Conservation (phyloP, 352 stramenopile genomes). For the Globisporangium cylindrosporum region DNA sequence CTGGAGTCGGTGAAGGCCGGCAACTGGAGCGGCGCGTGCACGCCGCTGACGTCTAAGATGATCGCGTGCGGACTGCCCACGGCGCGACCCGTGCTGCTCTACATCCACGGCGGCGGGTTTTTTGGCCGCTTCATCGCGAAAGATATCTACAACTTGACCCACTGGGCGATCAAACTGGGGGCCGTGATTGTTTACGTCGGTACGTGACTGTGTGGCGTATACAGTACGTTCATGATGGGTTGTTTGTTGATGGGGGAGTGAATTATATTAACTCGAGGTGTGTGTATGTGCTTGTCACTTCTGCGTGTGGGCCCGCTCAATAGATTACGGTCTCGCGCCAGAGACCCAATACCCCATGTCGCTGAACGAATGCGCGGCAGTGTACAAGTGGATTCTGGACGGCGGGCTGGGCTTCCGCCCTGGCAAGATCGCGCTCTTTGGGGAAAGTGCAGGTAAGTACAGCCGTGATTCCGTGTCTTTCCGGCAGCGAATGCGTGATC, state of each 20-base stretch:
- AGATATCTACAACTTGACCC: constrained; percentile 73
- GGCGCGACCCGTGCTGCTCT: constrained; percentile 71
- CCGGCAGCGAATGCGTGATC: background rate
- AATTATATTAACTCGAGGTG: background rate
- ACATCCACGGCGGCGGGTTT: constrained; percentile 86
- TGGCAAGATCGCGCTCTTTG: constrained; percentile 71
- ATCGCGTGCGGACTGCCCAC: constrained; percentile 67
- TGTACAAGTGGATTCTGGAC: constrained; percentile 85
- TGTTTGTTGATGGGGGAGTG: background rate
- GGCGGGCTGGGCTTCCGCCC: constrained; percentile 73
- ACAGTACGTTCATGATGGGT: background rate
- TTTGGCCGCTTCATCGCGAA: constrained; percentile 88
- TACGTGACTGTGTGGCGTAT: constrained; percentile 22
- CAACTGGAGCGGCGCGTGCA: constrained; percentile 63
- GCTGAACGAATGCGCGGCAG: constrained; percentile 71
- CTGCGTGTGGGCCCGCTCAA: background rate
- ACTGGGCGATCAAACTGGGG: constrained; percentile 67
- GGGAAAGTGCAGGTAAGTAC: constrained; percentile 54
- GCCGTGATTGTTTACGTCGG: constrained; percentile 86
- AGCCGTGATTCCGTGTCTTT: background rate
- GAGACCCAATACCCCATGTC: constrained; percentile 81
- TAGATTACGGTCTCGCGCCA: constrained; percentile 81
- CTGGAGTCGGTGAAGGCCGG: constrained; percentile 59
- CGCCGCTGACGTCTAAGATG: constrained; percentile 57
- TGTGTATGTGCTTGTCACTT: constrained; percentile 10